Percentiles rank a stretch among this genome's conserved stretches.
Evolutionary conservation across 306 rosid genomes (phyloP).

Genomic region (Trifolium subterraneum): DNA sequence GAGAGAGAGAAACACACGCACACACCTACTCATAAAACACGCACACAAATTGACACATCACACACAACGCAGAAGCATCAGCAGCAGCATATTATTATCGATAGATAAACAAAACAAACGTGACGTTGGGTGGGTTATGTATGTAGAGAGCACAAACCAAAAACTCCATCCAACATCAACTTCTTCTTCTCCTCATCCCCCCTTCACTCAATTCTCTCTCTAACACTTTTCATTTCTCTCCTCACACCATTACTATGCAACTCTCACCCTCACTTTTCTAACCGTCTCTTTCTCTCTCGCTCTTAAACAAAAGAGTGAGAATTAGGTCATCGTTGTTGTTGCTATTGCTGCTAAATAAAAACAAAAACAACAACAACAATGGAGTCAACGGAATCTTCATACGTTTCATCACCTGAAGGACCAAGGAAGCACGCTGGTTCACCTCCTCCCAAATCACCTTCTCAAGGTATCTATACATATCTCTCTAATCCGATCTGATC

Average conservation of each 20-base stretch:
- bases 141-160: neutral
- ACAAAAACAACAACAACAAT: conserved; percentile 44
- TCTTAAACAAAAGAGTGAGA: conserved; percentile 43
- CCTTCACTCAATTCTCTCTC: conserved; percentile 3
- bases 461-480: conserved; percentile 60
- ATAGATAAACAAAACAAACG: conserved; percentile 11
- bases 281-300: conserved; percentile 36
- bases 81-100: neutral
- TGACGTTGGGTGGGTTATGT: conserved; percentile 19
- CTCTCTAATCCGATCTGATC: conserved; percentile 67
- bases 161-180: conserved; percentile 32
- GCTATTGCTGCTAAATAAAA: neutral
- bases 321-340: conserved; percentile 29
- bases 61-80: neutral
- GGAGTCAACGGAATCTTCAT: conserved; percentile 95
- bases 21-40: conserved; percentile 32
- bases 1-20: neutral
- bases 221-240: conserved; percentile 2
- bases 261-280: conserved; percentile 20
- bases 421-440: conserved; percentile 69
- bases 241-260: conserved; percentile 27
- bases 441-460: conserved; percentile 78
- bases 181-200: neutral
- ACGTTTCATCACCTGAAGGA: conserved; percentile 93
- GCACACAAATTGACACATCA: conserved; percentile 40